Base-by-base conservation (phyloP, 2,329 filamentous ascomycete species). In the Colletotrichum nymphaeae region DNA sequence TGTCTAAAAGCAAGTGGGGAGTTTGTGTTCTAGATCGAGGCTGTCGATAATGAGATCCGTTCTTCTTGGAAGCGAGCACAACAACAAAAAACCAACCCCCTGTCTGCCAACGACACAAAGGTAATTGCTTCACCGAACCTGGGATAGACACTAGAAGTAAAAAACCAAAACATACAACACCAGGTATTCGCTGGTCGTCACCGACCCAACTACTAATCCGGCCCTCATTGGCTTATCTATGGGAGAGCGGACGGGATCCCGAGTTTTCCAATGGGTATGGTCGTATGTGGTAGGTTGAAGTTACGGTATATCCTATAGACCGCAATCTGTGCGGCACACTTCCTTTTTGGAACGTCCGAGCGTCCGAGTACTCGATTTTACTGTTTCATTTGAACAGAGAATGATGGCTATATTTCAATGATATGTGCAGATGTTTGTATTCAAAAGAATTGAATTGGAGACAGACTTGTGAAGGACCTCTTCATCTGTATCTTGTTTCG, bases 161-260 rank as follows among this genome's bases (percentile, higher is more conserved):
- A 16, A 12, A 7, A 12, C 1, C 11, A 26, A 56, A 14, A 56
- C 63, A 65, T 42, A n/a, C 30, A 64, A 56, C 63, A 42, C 32
- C 49, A 28, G 49, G 32, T 37, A 56, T 65, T 65, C 30, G 49
- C 49, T 55, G 63, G 63, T 42, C 49, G 63, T 65, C 63, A 56
- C 30, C 49, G 22, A 56, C 30, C 49, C 22, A 65, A 28, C 30
- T 65, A 65, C 63, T 65, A 22, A 65, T 65, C 30, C 32, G 16
- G 49, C 22, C 30, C 49, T 65, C 30, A 58, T 5, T 69, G 16
- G 49, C 49, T 55, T 56, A 35, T 57, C 49, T 46, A 69, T 58
- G 37, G 53, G 62, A 69, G 37, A 66, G 67, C 62, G 62, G 53
- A 66, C 60, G 52, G 37, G 28, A 69, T 69, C 67, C 49, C 37